Percentiles rank a stretch among this genome's conserved stretches.
These are phyloP conservation scores for Penicillium cataractarum DNA, from an alignment of 495 filamentous ascomycete genomes.

Conservation along the genomic window DNA sequence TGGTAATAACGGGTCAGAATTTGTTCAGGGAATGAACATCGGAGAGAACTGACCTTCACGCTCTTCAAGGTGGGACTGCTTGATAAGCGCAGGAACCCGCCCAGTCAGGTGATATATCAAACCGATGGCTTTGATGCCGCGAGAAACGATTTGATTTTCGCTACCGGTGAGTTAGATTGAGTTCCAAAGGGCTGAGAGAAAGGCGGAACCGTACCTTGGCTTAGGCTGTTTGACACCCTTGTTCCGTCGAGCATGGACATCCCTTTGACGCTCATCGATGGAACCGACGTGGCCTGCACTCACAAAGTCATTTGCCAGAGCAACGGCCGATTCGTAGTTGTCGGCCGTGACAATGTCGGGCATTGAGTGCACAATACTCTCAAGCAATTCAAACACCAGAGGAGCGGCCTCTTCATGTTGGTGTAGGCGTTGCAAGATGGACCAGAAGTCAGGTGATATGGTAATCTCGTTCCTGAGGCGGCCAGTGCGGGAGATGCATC, in stretches of 20 bases:
- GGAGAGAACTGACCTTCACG: constrained; percentile 64
- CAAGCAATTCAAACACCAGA: constrained; percentile 80
- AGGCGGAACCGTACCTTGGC: constrained; percentile 53
- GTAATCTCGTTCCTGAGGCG: constrained; percentile 88
- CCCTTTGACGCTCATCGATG: constrained; percentile 76
- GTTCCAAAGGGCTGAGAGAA: constrained; percentile 4
- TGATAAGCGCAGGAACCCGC: constrained; percentile 82
- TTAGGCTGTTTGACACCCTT: constrained; percentile 61
- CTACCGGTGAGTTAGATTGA: constrained; percentile 35
- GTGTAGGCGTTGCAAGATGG: constrained; percentile 78
- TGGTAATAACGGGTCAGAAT: constrained; percentile 22
- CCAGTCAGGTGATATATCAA: constrained; percentile 79
- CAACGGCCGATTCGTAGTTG: constrained; percentile 87
- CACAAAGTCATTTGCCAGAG: constrained; percentile 87
- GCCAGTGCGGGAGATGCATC: constrained; percentile 75
- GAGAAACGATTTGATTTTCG: constrained; percentile 74
- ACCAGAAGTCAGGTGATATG: constrained; percentile 97
- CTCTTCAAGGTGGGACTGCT: constrained; percentile 88
- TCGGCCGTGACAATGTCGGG: constrained; percentile 85
- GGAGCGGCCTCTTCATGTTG: constrained; percentile 67
- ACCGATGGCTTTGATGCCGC: constrained; percentile 78
- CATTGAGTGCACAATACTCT: constrained; percentile 65
- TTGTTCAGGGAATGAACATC: background rate
- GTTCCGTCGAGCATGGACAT: constrained; percentile 52
- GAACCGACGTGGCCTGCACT: constrained; percentile 82